These are phyloP conservation scores for Seminavis robusta DNA, from an alignment of 108 stramenopile genomes.

Conservation along the genomic window DNA sequence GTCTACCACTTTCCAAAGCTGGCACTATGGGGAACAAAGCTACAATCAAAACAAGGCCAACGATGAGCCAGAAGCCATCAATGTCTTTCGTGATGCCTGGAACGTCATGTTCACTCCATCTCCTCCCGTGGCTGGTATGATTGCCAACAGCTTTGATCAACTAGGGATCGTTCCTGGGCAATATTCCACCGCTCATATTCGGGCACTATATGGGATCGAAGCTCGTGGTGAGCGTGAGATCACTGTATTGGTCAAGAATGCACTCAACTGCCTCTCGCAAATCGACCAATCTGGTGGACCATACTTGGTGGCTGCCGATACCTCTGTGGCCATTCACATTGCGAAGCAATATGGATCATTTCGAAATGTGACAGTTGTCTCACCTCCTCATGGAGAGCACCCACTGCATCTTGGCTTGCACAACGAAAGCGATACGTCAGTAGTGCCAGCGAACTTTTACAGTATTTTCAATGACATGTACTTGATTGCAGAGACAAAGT, in stretches of 20 bases:
- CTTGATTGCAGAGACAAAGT: too few species aligned
- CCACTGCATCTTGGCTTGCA: too few species aligned
- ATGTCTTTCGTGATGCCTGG: conserved; percentile 2
- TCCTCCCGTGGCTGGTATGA: neutral
- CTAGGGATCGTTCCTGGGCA: conserved; percentile 1
- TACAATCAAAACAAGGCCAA: neutral
- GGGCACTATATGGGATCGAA: neutral
- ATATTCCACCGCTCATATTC: conserved; percentile 4
- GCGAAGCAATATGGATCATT: too few species aligned
- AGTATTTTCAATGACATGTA: too few species aligned
- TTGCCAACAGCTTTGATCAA: neutral
- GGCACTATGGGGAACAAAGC: too few species aligned
- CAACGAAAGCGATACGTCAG: too few species aligned
- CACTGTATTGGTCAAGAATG: conserved; percentile 13
- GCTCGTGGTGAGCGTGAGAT: neutral
- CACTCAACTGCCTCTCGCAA: conserved; percentile 28
- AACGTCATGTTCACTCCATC: conserved; percentile 1
- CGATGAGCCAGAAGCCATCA: neutral
- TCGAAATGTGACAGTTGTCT: too few species aligned
- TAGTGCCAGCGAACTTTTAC: too few species aligned
- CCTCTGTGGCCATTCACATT: too few species aligned
- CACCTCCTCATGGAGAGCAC: too few species aligned
- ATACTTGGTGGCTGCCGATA: conserved; percentile 29
- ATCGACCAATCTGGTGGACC: conserved; percentile 18
- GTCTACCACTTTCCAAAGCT: too few species aligned